A percentile compares a stretch with the other conserved stretches of the same genome.
These are phyloP conservation scores for Euphorbia lathyris DNA, from an alignment of 345 rosid species.

Conservation along the genomic window DNA sequence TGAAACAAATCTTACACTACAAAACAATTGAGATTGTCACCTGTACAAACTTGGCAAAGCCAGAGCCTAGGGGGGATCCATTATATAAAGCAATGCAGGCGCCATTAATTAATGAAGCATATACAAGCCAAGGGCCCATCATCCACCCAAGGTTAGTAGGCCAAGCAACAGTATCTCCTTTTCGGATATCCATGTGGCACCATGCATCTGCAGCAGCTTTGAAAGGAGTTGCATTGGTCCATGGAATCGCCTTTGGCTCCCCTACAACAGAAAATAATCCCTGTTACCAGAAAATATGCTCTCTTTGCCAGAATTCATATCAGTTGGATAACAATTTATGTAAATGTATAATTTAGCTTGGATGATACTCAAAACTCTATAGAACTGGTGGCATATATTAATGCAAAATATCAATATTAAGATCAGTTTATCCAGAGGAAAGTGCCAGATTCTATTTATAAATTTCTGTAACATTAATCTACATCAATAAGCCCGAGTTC, in stretches of 20 bases:
- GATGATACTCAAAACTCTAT: background rate
- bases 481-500: background rate
- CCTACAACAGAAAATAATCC: slow-evolving; percentile 50
- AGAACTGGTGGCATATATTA: background rate
- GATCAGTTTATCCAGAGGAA: too few relatives aligned
- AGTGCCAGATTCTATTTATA: too few relatives aligned
- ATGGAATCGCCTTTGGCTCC: slow-evolving; percentile 97
- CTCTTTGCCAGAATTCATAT: slow-evolving; percentile 3
- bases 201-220: slow-evolving; percentile 98
- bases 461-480: too few relatives aligned
- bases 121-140: slow-evolving; percentile 99
- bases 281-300: background rate
- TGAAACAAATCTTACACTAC: slow-evolving; percentile 14
- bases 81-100: slow-evolving; percentile 87
- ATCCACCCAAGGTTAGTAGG: slow-evolving; percentile 99
- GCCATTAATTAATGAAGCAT: slow-evolving; percentile 83
- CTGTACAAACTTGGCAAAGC: slow-evolving; percentile 95
- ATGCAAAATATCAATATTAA: too few relatives aligned
- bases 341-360: background rate
- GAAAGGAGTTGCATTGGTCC: slow-evolving; percentile 70
- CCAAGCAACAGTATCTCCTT: slow-evolving; percentile 82
- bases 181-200: slow-evolving; percentile 92
- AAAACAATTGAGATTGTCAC: slow-evolving; percentile 25
- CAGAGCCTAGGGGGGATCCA: slow-evolving; percentile 83
- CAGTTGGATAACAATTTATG: background rate